A percentile compares a stretch with the other conserved stretches of the same genome.
phyloP scores from a whole-genome alignment of 768 basidiomycete species.

The Russula emetica region DNA sequence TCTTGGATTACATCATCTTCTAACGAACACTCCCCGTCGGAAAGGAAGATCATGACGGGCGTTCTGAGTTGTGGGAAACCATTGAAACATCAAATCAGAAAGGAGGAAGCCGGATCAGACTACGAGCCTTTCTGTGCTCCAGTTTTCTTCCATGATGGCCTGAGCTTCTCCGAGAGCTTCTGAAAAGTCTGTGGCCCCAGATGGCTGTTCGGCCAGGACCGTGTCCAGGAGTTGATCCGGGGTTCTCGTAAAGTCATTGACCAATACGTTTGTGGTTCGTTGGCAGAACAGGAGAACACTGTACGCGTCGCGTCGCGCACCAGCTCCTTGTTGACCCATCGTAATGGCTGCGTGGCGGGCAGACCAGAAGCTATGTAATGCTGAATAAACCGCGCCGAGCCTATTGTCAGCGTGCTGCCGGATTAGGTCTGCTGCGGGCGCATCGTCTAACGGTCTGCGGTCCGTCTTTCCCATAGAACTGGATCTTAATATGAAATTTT shows the following conservation, averaged over 20 bases:
- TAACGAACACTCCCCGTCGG: conserved; percentile 48
- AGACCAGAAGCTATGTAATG: too few relatives aligned
- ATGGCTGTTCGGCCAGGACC: conserved; percentile 35
- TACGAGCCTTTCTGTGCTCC: conserved; percentile 48
- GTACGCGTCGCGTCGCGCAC: conserved; percentile 56
- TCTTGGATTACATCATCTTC: conserved; percentile 39
- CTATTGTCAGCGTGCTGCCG: conserved; percentile 41
- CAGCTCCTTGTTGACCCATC: too few relatives aligned
- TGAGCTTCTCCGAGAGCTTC: conserved; percentile 39
- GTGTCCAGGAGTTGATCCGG: conserved; percentile 43
- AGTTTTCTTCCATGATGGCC: conserved; percentile 41
- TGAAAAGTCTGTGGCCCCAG: conserved; percentile 44
- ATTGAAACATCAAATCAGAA: background rate
- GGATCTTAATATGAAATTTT: conserved; percentile 38
- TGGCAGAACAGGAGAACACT: conserved; percentile 48
- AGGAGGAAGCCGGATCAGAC: background rate
- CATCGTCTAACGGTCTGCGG: conserved; percentile 42
- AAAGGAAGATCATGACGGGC: conserved; percentile 54
- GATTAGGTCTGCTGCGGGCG: conserved; percentile 42
- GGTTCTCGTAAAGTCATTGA: conserved; percentile 46
- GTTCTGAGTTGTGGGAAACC: conserved; percentile 34
- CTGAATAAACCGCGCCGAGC: conserved; percentile 56
- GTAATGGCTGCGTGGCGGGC: too few relatives aligned
- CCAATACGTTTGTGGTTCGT: conserved; percentile 29
- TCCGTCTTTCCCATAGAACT: conserved; percentile 46